Base-by-base conservation (phyloP, 176 grass and related monocot species). In the Ananas comosus region DNA sequence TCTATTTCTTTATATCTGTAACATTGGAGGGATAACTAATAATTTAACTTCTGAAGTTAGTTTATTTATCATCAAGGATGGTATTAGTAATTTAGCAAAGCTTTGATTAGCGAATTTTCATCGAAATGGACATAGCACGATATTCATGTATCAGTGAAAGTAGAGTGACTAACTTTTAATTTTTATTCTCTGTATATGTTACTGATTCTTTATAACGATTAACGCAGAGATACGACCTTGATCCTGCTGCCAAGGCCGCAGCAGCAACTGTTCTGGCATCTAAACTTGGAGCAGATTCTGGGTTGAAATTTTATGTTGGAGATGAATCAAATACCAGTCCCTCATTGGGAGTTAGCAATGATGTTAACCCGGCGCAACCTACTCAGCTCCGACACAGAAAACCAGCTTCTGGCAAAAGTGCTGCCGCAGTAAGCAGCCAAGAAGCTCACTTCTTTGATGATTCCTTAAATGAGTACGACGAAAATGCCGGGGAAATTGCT, bases 251-350 rank as follows among this genome's bases (percentile, higher is more conserved):
- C 75, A 99, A 99, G 74, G 87, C 84, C 4, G 90, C 95, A 3
- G 95, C 95, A 13, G 87, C 95, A 86, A 81, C 80, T 78, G 86
- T 99, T 88, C 86, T 91, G 75, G 95, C 87, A 73, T 90, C 87
- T 10, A 99, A 93, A 66, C 85, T 91, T 58, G 80, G 90, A 4
- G 64, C 90, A 0, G 94, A 97, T 74, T 88, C 86, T 81, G 94
- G 89, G 33, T 76, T 97, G 74, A 97, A 83, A 76, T 65, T 97
- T 50, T 79, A 80, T 75, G 19, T 92, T 27, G 89, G 82, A 67
- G 89, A 97, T 70, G 79, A 92, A 51, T 69, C 69, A 0, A 82
- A 76, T 73, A 65, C 58, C 71, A 71, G 82, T 72, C 53, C 68
- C 19, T 4, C 70, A 51, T 5, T 70, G 10, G 64, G 64, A 16